Evolutionary conservation across 202 grass and related monocot genomes (phyloP), one percentile per base, ranked within the genome.

Genomic region (Bolboschoenoplectus hybrid): DNA sequence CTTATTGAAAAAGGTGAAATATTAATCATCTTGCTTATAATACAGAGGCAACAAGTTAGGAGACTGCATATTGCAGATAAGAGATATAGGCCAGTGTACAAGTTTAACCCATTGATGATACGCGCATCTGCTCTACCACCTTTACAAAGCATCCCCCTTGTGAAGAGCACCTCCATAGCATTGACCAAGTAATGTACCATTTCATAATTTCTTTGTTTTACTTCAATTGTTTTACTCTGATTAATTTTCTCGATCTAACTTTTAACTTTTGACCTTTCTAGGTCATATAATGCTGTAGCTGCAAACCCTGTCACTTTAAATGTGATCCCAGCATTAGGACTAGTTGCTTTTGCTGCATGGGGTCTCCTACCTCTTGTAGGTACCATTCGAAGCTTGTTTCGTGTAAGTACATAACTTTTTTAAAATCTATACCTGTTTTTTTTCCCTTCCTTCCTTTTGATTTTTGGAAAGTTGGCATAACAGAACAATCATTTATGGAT

Each of bases 321-420:
- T 82, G 87, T 92, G 84, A 74, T 94, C 63, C 92, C 97, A 85
- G 93, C 97, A 88, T 65, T 98, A 72, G 97, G 97, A 61, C 84
- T 98, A 65, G 69, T 94, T 88, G 12, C 93, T 63, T 98, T 98
- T 94, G 92, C 91, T 89, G 70, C 89, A 70, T 98, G 89, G 93
- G 93, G 90, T 1, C 91, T 98, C 63, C 87, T 89, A 83, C 97
- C 97, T 85, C 81, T 98, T 58, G 46, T 96, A 86, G 85, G 87
- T 82, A 90, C 82, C 81, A 89, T 96, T 61, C 91, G 92, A 90
- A 94, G 88, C 85, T 80, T 92, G 61, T 94, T 98, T 89, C 90
- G 85, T 86, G 97, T 98, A 92, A 88, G 74, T 39, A 34, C 43
- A 67, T 86, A 63, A 75, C 47, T 58, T 36, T 3, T 71, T 64